A percentile compares a stretch with the other conserved stretches of the same genome.
These are phyloP conservation scores for Microdochium trichocladiopsis DNA, from an alignment of 2,329 filamentous ascomycete species.

Conservation along the genomic window DNA sequence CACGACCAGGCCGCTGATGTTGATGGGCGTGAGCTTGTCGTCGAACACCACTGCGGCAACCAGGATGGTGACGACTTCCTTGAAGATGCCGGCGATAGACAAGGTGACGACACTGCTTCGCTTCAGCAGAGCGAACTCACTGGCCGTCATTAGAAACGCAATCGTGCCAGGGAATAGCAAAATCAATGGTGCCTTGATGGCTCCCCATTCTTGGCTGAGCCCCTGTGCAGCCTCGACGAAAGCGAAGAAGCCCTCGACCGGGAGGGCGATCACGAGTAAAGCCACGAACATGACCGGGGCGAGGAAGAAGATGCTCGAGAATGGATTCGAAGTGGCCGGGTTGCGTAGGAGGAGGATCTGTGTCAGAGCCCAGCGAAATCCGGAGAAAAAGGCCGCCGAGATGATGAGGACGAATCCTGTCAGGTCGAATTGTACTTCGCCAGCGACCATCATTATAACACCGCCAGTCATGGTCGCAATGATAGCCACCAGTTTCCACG, in stretches of 20 bases:
- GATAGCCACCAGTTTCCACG: constrained; percentile 76
- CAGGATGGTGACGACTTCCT: constrained; percentile 93
- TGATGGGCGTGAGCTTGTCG: constrained; percentile 80
- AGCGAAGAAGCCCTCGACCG: constrained; percentile 71
- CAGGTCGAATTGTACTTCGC: constrained; percentile 82
- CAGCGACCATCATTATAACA: constrained; percentile 97
- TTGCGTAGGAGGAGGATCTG: constrained; percentile 93
- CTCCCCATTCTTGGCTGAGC: constrained; percentile 63
- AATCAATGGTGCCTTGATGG: constrained; percentile 58
- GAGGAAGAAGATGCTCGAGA: constrained; percentile 96
- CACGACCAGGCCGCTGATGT: constrained; percentile 78
- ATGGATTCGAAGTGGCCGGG: constrained; percentile 91
- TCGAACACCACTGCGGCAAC: constrained; percentile 84
- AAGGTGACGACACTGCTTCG: constrained; percentile 93
- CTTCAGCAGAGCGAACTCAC: constrained; percentile 91
- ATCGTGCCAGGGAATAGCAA: constrained; percentile 85
- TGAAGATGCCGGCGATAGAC: constrained; percentile 96
- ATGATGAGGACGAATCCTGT: constrained; percentile 91
- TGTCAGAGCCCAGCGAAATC: constrained; percentile 97
- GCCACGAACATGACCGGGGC: constrained; percentile 92
- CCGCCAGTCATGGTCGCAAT: constrained; percentile 89
- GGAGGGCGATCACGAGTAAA: constrained; percentile 72
- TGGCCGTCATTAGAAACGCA: constrained; percentile 93
- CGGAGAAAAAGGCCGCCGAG: constrained; percentile 86
- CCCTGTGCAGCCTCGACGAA: constrained; percentile 58